phyloP scores from a whole-genome alignment of 2,329 filamentous ascomycete species.

The Colletotrichum viniferum region DNA sequence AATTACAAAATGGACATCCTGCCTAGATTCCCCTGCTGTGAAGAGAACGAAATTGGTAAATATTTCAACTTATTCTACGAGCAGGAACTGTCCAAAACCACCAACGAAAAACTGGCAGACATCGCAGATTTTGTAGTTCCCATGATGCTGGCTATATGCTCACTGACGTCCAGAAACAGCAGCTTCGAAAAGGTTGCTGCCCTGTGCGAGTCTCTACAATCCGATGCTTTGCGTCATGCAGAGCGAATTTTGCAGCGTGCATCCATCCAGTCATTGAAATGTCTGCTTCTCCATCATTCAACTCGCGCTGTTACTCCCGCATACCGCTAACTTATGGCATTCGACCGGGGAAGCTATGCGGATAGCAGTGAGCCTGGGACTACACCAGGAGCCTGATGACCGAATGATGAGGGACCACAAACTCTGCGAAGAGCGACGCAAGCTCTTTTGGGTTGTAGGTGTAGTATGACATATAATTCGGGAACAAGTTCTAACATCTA shows the following conservation, averaged over 20 bases:
- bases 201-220: not conserved
- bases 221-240: not conserved
- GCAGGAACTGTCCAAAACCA: not conserved
- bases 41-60: not conserved
- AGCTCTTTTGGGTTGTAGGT: not conserved
- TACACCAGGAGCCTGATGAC: not conserved
- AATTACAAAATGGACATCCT: not conserved
- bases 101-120: accelerated
- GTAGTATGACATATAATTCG: accelerated
- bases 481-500: not conserved
- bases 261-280: not conserved
- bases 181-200: not conserved
- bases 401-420: not conserved
- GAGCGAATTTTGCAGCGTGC: not conserved
- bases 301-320: not conserved
- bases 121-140: not conserved
- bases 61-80: not conserved
- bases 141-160: not conserved
- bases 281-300: not conserved
- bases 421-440: not conserved
- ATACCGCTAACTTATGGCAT: not conserved
- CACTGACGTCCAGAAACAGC: not conserved
- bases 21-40: not conserved
- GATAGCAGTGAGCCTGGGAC: not conserved
- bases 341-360: not conserved